Conservation (phyloP, 768 basidiomycete genomes). For the Boletus patriciae region DNA sequence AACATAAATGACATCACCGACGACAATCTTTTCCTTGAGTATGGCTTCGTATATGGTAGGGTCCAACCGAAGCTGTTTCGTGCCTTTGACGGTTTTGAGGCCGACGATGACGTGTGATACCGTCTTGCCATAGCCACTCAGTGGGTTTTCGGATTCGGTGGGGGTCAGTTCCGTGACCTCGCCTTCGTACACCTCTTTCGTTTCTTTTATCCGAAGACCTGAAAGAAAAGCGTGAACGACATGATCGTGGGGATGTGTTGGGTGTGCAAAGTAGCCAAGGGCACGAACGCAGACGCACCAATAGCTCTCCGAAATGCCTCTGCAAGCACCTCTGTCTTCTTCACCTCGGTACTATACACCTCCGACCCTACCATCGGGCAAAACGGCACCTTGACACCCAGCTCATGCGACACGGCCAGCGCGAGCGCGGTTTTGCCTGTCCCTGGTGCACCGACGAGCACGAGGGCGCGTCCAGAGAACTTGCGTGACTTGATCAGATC, state of each 20-base stretch:
- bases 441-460: slow-evolving; percentile 93
- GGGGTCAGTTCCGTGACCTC: slow-evolving; percentile 98
- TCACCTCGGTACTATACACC: slow-evolving; percentile 95
- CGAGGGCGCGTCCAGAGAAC: slow-evolving; percentile 89
- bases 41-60: slow-evolving; percentile 97
- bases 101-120: slow-evolving; percentile 97
- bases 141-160: slow-evolving; percentile 93
- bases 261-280: not conserved
- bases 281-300: slow-evolving; percentile 52
- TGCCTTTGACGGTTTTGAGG: slow-evolving; percentile 89
- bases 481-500: slow-evolving; percentile 88
- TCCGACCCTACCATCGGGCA: slow-evolving; percentile 99
- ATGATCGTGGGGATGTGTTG: not conserved
- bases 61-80: slow-evolving; percentile 92
- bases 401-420: slow-evolving; percentile 91
- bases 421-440: slow-evolving; percentile 98
- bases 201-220: slow-evolving; percentile 97
- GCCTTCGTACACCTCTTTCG: slow-evolving; percentile 98
- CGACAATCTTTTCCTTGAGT: slow-evolving; percentile 93
- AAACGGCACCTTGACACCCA: slow-evolving; percentile 94
- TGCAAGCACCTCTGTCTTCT: slow-evolving; percentile 97
- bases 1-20: slow-evolving; percentile 96
- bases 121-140: slow-evolving; percentile 97
- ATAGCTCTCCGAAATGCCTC: slow-evolving; percentile 95
- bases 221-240: not conserved